Percentiles rank a stretch among this genome's conserved stretches.
These are phyloP conservation scores for Venturia aucupariae DNA, from an alignment of 2,329 filamentous ascomycete genomes.

Conservation along the genomic window DNA sequence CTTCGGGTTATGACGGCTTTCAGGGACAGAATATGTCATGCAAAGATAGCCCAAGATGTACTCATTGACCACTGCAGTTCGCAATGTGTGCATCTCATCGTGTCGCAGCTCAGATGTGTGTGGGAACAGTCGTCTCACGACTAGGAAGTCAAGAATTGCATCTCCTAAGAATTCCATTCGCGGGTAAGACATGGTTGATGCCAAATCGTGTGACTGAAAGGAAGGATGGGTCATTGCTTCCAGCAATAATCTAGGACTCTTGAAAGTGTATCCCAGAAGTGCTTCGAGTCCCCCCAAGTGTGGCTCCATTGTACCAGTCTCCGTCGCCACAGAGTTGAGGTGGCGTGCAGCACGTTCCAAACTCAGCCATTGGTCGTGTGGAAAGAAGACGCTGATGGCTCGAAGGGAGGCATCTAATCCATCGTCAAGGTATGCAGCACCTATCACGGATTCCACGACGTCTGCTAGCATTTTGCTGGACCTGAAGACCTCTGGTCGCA, in stretches of 20 bases:
- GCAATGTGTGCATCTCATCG: slow-evolving; percentile 64
- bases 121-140: slow-evolving; percentile 8
- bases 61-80: slow-evolving; percentile 68
- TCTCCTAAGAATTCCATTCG: slow-evolving; percentile 85
- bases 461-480: slow-evolving; percentile 80
- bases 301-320: not conserved
- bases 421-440: slow-evolving; percentile 61
- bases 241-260: slow-evolving; percentile 55
- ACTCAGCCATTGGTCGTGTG: slow-evolving; percentile 28
- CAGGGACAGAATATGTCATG: slow-evolving; percentile 41
- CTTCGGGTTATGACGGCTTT: slow-evolving; percentile 16
- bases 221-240: slow-evolving; percentile 79
- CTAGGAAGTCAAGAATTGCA: slow-evolving; percentile 59
- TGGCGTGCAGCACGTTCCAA: not conserved
- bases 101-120: slow-evolving; percentile 26
- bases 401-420: slow-evolving; percentile 52
- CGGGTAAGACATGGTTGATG: slow-evolving; percentile 52
- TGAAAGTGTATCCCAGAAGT: slow-evolving; percentile 64
- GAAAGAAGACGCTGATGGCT: slow-evolving; percentile 59
- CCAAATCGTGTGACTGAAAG: slow-evolving; percentile 33
- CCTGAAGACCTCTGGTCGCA: slow-evolving; percentile 32
- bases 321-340: not conserved
- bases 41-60: slow-evolving; percentile 70
- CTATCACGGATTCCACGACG: slow-evolving; percentile 77
- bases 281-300: slow-evolving; percentile 31